Evolutionary conservation across 805 yeast species (phyloP), one percentile per base, ranked within the genome.

Genomic region (Grigorovia yakushimaensis): DNA sequence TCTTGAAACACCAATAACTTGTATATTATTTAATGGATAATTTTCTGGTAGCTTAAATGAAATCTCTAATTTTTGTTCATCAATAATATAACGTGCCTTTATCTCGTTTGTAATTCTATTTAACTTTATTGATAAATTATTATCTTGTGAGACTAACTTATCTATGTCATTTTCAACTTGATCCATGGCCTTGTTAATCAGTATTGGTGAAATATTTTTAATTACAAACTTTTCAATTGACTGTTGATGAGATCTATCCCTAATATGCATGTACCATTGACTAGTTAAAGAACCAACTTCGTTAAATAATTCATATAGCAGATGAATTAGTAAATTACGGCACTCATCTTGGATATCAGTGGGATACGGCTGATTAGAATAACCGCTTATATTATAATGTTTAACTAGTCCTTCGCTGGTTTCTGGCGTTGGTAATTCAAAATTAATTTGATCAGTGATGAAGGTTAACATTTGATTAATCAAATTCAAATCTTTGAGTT

Each of bases 41-140:
- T 78, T 74, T 0, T 70, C 58, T 0, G 98, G 98, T 7, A 91
- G 67, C 41, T 73, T 73, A 50, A 91, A 79, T 0, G 80, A 75
- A 69, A 94, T 76, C 56, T 86, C 95, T 74, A 89, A 73, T 22
- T 77, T 78, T 58, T 88, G 95, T 47, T 89, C 97, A 63, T 89
- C 98, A 48, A 89, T 85, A 42, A 79, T 70, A 61, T 85, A 88
- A 1, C 74, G 68, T 1, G 88, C 82, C 51, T 75, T 81, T 49
- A 89, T 78, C 60, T 88, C 96, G 52, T 78, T 77, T 2, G 78
- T 69, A 4, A 73, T 69, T 46, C 69, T 72, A 58, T 81, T 82
- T 30, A 87, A 72, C 60, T 78, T 82, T 44, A 88, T 75, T 1
- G 74, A 73, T 48, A 77, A 52, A 23, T 70, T 68, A 45, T 69